Percentiles rank a stretch among this genome's conserved stretches.
Conservation (phyloP, 345 rosid species). For the Salix brachista region DNA sequence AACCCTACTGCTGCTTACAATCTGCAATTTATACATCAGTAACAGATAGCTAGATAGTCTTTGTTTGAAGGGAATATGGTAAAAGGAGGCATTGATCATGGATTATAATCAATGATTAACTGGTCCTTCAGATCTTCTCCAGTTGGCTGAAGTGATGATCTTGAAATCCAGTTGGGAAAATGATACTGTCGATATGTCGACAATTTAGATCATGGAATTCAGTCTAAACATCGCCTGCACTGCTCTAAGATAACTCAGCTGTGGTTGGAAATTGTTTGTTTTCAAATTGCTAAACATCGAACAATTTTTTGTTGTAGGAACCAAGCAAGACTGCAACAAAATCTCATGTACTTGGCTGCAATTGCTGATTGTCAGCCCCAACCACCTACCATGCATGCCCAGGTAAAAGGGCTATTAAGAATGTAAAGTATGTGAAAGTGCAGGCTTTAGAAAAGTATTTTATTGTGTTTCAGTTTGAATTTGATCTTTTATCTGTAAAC, state of each 20-base stretch:
- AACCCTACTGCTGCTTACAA: neutral
- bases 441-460: neutral
- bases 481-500: conserved; percentile 1
- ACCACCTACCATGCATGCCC: conserved; percentile 72
- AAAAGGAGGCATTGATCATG: neutral
- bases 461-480: neutral
- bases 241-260: neutral
- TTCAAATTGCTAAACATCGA: neutral
- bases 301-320: conserved; percentile 48
- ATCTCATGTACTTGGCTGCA: conserved; percentile 98
- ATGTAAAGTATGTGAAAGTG: neutral
- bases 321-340: conserved; percentile 94
- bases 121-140: neutral
- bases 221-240: neutral
- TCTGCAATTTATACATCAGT: neutral
- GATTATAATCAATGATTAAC: neutral
- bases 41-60: neutral
- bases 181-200: neutral
- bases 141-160: neutral
- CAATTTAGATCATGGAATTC: neutral
- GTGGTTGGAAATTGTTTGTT: neutral
- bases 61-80: neutral
- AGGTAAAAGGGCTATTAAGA: conserved; percentile 39
- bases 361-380: conserved; percentile 99
- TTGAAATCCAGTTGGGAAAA: neutral